Evolutionary conservation across 140 eudicot species (phyloP).

Genomic region (Oenanthe javanica): DNA sequence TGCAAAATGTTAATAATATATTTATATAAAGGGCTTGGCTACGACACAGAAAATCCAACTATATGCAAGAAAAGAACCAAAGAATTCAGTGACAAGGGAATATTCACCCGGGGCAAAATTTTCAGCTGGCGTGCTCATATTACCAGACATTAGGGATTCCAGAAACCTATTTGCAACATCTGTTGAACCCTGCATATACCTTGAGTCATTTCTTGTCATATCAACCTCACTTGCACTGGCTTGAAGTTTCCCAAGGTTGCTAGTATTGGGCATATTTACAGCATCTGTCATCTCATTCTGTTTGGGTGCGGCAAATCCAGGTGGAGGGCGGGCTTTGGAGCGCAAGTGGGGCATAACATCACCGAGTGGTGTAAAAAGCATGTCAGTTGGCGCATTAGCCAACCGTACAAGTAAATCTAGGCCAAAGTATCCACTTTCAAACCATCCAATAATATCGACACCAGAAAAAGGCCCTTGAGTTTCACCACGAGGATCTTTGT

Average conservation of each 20-base stretch:
- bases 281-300: conserved; percentile 44
- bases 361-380: conserved; percentile 65
- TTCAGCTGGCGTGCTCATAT: conserved; percentile 30
- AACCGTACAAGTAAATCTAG: conserved; percentile 71
- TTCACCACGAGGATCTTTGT: conserved; percentile 90
- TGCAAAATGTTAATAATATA: not conserved
- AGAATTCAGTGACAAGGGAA: conserved; percentile 1
- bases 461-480: conserved; percentile 96
- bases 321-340: conserved; percentile 91
- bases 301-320: conserved; percentile 72
- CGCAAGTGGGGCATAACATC: conserved; percentile 98
- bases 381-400: conserved; percentile 63
- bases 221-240: conserved; percentile 42
- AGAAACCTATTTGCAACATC: conserved; percentile 73
- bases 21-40: not conserved
- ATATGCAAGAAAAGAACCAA: not conserved
- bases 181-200: conserved; percentile 40
- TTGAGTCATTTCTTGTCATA: conserved; percentile 29
- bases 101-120: conserved; percentile 51
- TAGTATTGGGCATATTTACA: conserved; percentile 26
- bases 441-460: conserved; percentile 84
- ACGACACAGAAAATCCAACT: not conserved
- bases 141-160: conserved; percentile 72
- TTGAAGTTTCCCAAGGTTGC: conserved; percentile 33
- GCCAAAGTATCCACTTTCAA: conserved; percentile 95